Base-by-base conservation (phyloP, 306 rosid genomes). In the Lathyrus tuberosus region DNA sequence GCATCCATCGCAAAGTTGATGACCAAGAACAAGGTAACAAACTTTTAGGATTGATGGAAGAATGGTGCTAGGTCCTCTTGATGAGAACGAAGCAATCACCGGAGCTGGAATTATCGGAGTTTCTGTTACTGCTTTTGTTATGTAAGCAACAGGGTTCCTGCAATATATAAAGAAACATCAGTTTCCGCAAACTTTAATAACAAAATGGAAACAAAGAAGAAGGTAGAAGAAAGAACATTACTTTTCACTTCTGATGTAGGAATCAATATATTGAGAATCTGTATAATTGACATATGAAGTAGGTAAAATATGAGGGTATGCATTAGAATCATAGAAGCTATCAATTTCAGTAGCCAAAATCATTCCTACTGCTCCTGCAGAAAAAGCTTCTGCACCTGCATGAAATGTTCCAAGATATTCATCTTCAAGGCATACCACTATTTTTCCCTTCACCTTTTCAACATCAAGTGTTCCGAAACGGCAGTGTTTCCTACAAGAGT, bases 311-410 rank as follows among this genome's bases (percentile, higher is more conserved):
- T 90, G 88, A 68, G 85, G 37, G 69, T 52, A 70, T 8, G 89
- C 76, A 5, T 65, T 4, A 30, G 81, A 15, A 31, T 77, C 86
- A 74, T 78, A 57, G 14, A 68, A 85, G 22, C 13, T 26, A 10
- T 6, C 0, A 56, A n/a, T 12, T 37, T 26, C 57, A 56, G 83
- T 87, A 28, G 72, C 79, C 69, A 90, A 58, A 71, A 90, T 69
- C 87, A 90, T 68, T 38, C 89, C 96, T 3, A 82, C 83, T 24
- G 85, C 86, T 1, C 96, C 94, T 9, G 84, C 82, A 54, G 37
- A 42, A 59, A 9, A 22, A 7, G 82, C 88, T 22, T 54, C 30
- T 13, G 37, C 20, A 37, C 80, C 86, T 31, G 86, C 74, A 5
- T 46, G 1, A 74, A 35, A 35, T 1, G 58, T 5, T 42, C 89